Evolutionary conservation across 2,329 filamentous ascomycete species (phyloP).

Genomic region (Paraphaeosphaeria sporulosa): DNA sequence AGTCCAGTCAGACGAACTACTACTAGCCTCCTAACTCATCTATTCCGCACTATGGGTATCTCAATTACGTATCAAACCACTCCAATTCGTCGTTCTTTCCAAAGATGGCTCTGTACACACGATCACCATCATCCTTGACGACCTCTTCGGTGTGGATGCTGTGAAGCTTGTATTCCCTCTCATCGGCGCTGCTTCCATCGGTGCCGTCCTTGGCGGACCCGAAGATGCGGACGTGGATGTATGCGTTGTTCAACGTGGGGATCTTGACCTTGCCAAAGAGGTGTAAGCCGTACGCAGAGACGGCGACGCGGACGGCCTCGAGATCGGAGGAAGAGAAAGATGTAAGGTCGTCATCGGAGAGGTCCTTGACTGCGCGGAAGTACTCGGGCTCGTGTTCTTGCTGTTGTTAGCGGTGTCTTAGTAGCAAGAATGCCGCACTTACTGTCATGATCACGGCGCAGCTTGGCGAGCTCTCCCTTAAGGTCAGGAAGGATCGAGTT

Average conservation of each 20-base stretch:
- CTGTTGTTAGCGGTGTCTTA: not conserved
- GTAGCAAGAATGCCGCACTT: conserved; percentile 8
- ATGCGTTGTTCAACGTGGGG: conserved; percentile 31
- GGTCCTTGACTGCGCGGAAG: conserved; percentile 46
- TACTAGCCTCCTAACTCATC: not conserved
- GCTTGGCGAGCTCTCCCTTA: conserved; percentile 42
- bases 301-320: conserved; percentile 37
- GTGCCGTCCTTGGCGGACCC: conserved; percentile 43
- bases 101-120: conserved; percentile 44
- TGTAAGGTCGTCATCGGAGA: conserved; percentile 49
- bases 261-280: conserved; percentile 41
- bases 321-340: conserved; percentile 38
- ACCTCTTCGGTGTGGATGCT: conserved; percentile 47
- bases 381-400: conserved; percentile 49
- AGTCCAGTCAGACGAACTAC: not conserved
- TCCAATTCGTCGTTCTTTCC: conserved; percentile 37
- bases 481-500: conserved; percentile 39
- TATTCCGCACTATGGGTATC: conserved; percentile 10
- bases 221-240: conserved; percentile 44
- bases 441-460: conserved; percentile 48
- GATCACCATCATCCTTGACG: conserved; percentile 38
- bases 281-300: conserved; percentile 43
- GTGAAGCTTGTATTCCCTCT: conserved; percentile 43
- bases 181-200: conserved; percentile 39
- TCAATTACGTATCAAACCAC: conserved; percentile 44